A percentile compares a stretch with the other conserved stretches of the same genome.
Conservation (phyloP, 345 rosid genomes). For the Alliaria petiolata region DNA sequence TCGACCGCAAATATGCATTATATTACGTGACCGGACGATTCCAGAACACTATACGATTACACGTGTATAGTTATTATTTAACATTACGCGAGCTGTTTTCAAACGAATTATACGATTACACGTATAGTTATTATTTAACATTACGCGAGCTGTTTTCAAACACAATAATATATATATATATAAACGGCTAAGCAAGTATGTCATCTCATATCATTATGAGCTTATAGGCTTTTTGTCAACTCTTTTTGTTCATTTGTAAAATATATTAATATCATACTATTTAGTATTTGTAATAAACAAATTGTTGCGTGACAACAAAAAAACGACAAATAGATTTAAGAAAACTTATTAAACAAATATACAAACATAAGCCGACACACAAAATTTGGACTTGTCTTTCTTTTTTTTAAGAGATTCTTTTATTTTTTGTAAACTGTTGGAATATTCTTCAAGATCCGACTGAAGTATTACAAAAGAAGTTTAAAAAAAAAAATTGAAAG, state of each 20-base stretch:
- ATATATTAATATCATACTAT: neutral
- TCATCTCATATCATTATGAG: slow-evolving; percentile 8
- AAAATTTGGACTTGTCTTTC: slow-evolving; percentile 10
- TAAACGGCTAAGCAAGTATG: slow-evolving; percentile 23
- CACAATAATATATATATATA: neutral
- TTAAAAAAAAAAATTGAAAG: neutral
- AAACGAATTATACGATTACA: no score
- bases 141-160: no score
- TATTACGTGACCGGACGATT: neutral
- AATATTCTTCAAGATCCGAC: slow-evolving; percentile 11
- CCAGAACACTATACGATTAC: neutral
- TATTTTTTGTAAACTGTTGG: neutral
- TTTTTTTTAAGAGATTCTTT: slow-evolving; percentile 2
- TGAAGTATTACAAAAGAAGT: neutral
- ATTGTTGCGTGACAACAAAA: neutral
- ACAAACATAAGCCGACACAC: slow-evolving; percentile 8
- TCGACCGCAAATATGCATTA: neutral
- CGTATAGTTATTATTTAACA: no score
- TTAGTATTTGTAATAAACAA: neutral
- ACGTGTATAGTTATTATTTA: neutral
- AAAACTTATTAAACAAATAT: neutral
- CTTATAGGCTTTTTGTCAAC: slow-evolving; percentile 2
- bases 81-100: no score
- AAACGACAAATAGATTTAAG: neutral
- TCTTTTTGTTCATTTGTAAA: neutral